Evolutionary conservation across 2,329 filamentous ascomycete genomes (phyloP), one percentile per base, ranked within the genome.

Genomic region (Monilinia aucupariae): DNA sequence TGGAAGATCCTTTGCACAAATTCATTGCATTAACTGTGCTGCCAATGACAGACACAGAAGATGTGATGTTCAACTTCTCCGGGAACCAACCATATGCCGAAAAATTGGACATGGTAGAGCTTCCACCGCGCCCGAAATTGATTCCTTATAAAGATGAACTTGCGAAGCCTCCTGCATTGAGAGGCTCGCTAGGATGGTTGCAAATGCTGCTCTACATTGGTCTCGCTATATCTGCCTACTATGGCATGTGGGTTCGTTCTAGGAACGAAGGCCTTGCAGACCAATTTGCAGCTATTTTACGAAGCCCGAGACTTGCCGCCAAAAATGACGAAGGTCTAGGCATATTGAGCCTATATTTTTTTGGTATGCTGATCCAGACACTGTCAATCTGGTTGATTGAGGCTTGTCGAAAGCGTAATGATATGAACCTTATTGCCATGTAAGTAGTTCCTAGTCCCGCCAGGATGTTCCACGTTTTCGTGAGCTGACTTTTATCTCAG

Each of bases 371-470:
- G 20, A 45, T 39, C 20, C 59, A 61, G 22, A 41, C 32, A 6
- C 2, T 56, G 3, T 39, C 32, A 0, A 10, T 56, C 17, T 56
- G n/a, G 49, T n/a, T 61, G n/a, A 7, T 49, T 3, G 50, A 49
- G 13, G 59, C 50, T 17, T 61, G 50, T 25, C 50, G 50, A 12
- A 61, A 56, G 50, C 22, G 59, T 8, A 56, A 61, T 25, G 51
- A 49, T 17, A 61, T 61, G 59, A 61, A 61, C 8, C 41, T 56
- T 17, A 15, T 61, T 37, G 59, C 59, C 8, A 6, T 61, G 59
- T 61, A 61, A 32, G 41, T 12, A 39, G n/a, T 32, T 2, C 17
- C 37, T 41, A 7, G 17, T 50, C 20, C 25, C 12, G 20, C 13
- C 10, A 5, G 2, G 7, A 9, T 9, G 22, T 32, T 3, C 15